These are phyloP conservation scores for Phoma sp. DNA, from an alignment of 2,329 filamentous ascomycete genomes.

Conservation along the genomic window DNA sequence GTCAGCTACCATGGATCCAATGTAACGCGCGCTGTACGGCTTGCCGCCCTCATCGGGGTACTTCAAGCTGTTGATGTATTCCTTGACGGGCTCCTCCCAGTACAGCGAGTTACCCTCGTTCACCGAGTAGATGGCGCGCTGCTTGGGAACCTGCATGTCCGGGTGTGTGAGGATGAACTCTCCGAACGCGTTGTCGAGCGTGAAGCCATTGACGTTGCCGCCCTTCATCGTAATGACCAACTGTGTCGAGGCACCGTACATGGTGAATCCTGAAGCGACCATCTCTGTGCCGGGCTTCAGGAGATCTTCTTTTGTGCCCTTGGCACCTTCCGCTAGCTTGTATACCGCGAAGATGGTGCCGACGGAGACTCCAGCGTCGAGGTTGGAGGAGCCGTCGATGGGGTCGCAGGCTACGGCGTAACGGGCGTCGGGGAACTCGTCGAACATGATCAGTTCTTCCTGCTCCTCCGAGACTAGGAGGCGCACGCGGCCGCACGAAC, in stretches of 20 bases:
- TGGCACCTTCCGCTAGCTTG: slow-evolving; percentile 79
- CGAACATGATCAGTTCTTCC: slow-evolving; percentile 88
- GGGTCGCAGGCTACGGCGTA: slow-evolving; percentile 98
- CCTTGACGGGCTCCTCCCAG: slow-evolving; percentile 87
- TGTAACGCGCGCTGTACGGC: slow-evolving; percentile 94
- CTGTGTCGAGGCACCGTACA: slow-evolving; percentile 98
- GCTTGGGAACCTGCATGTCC: slow-evolving; percentile 83
- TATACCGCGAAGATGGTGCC: slow-evolving; percentile 97
- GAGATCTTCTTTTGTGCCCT: slow-evolving; percentile 81
- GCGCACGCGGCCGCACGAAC: slow-evolving; percentile 86
- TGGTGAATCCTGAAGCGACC: slow-evolving; percentile 96
- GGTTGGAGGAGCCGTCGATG: slow-evolving; percentile 96
- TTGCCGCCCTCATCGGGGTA: slow-evolving; percentile 75
- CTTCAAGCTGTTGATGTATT: slow-evolving; percentile 91
- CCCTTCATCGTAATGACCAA: slow-evolving; percentile 97
- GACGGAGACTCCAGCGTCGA: slow-evolving; percentile 96
- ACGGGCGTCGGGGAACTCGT: slow-evolving; percentile 73
- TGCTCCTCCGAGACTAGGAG: slow-evolving; percentile 98
- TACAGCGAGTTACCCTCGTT: slow-evolving; percentile 98
- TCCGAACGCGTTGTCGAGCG: slow-evolving; percentile 92
- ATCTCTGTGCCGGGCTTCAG: slow-evolving; percentile 89
- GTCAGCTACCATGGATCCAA: slow-evolving; percentile 97
- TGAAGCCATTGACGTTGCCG: slow-evolving; percentile 94
- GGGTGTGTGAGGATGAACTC: slow-evolving; percentile 99
- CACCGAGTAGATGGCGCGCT: slow-evolving; percentile 90